phyloP scores from a whole-genome alignment of 306 rosid genomes.

The Dryas octopetala region DNA sequence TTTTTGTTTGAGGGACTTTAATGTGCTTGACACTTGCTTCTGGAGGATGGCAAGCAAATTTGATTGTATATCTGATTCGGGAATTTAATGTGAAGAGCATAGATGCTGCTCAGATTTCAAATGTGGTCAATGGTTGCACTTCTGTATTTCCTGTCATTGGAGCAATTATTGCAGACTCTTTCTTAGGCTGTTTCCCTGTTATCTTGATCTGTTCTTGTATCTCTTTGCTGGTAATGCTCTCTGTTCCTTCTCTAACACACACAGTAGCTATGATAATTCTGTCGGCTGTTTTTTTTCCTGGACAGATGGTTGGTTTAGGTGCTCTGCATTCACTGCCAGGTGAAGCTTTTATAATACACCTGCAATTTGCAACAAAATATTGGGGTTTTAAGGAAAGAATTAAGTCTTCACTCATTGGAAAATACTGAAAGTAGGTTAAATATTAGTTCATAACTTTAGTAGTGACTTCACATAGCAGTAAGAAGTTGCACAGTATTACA shows the following conservation, averaged over 20 bases:
- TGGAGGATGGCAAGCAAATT: conserved; percentile 36
- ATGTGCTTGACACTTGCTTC: conserved; percentile 30
- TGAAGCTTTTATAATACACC: too few relatives aligned
- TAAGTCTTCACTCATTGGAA: too few relatives aligned
- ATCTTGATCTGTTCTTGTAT: conserved; percentile 12
- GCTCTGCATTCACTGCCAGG: too few relatives aligned
- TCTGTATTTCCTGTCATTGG: conserved; percentile 40
- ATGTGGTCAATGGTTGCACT: conserved; percentile 34
- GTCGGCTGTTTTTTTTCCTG: too few relatives aligned
- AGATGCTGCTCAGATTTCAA: not conserved
- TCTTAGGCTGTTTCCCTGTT: conserved; percentile 46
- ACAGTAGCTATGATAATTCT: not conserved
- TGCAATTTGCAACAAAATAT: too few relatives aligned
- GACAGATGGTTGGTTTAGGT: too few relatives aligned
- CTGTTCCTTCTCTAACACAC: not conserved
- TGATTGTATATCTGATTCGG: conserved; percentile 42
- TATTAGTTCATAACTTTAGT: not conserved
- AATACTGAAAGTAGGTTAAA: too few relatives aligned
- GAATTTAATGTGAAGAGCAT: conserved; percentile 46
- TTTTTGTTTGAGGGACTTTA: conserved; percentile 27
- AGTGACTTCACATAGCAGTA: not conserved
- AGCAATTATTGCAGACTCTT: conserved; percentile 56
- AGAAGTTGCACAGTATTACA: not conserved
- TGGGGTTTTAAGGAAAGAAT: too few relatives aligned
- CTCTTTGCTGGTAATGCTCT: conserved; percentile 25